Evolutionary conservation across 2,329 filamentous ascomycete species (phyloP).

Genomic region (Fusarium nanum): DNA sequence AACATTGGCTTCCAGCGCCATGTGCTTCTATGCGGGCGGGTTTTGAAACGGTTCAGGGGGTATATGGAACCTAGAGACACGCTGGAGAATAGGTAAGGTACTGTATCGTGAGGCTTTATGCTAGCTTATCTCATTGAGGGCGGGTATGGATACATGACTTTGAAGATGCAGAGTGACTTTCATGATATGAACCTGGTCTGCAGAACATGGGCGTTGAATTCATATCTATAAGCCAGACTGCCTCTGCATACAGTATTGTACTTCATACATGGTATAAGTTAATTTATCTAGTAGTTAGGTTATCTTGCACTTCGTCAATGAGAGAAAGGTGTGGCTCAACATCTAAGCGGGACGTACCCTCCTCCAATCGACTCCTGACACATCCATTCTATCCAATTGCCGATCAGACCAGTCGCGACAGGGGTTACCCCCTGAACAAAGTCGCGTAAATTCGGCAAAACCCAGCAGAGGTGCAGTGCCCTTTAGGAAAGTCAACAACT

Average conservation of each 20-base stretch:
- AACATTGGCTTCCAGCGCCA: constrained; percentile 24
- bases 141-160: not conserved
- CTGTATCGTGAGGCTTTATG: not conserved
- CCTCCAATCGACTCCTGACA: constrained; percentile 45
- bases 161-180: not conserved
- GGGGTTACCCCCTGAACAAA: constrained; percentile 43
- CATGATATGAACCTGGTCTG: not conserved
- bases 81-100: not conserved
- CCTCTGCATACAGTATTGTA: not conserved
- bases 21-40: constrained; percentile 9
- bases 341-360: not conserved
- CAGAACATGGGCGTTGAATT: not conserved
- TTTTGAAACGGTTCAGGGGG: constrained; percentile 5
- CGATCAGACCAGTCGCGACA: constrained; percentile 47
- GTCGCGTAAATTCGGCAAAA: constrained; percentile 46
- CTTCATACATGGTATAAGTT: not conserved
- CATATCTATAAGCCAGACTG: not conserved
- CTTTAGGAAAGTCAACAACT: constrained; percentile 46
- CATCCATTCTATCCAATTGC: constrained; percentile 38
- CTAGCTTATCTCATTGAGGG: not conserved
- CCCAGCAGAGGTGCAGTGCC: constrained; percentile 25
- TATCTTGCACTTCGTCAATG: not conserved
- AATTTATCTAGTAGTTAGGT: not conserved
- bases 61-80: not conserved
- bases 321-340: not conserved